These are phyloP conservation scores for Lentinula raphanica DNA, from an alignment of 768 basidiomycete genomes.

Conservation along the genomic window DNA sequence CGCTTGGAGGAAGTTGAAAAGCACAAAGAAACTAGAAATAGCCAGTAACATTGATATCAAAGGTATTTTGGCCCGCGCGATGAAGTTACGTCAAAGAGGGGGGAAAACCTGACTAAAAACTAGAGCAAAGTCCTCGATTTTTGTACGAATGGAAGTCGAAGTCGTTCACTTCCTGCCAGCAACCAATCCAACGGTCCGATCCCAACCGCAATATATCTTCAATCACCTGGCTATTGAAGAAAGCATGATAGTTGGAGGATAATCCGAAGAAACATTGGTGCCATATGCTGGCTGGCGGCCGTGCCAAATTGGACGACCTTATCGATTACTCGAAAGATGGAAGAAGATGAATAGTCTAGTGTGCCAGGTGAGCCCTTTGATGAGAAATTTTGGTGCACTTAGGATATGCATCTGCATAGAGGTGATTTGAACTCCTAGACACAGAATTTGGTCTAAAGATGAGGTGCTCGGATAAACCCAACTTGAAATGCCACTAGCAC, in stretches of 20 bases:
- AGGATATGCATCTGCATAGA: no score
- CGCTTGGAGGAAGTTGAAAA: slow-evolving; percentile 8
- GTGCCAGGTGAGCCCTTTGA: no score
- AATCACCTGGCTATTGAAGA: not conserved
- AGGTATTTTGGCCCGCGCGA: not conserved
- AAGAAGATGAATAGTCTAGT: no score
- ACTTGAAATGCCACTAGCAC: no score
- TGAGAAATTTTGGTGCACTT: no score
- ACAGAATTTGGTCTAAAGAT: no score
- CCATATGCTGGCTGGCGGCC: not conserved
- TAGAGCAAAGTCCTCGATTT: not conserved
- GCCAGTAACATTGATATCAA: not conserved
- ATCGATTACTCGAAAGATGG: not conserved
- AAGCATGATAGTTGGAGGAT: not conserved
- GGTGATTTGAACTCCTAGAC: no score
- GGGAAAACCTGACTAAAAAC: not conserved
- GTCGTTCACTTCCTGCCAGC: not conserved
- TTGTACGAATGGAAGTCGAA: no score
- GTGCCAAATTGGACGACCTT: not conserved
- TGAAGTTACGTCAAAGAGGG: not conserved
- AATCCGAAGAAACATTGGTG: not conserved
- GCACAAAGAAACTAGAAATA: not conserved
- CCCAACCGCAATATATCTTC: not conserved
- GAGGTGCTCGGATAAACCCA: no score
- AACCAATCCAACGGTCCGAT: not conserved